phyloP scores from a whole-genome alignment of 352 stramenopile genomes.

The Thraustotheca clavata region DNA sequence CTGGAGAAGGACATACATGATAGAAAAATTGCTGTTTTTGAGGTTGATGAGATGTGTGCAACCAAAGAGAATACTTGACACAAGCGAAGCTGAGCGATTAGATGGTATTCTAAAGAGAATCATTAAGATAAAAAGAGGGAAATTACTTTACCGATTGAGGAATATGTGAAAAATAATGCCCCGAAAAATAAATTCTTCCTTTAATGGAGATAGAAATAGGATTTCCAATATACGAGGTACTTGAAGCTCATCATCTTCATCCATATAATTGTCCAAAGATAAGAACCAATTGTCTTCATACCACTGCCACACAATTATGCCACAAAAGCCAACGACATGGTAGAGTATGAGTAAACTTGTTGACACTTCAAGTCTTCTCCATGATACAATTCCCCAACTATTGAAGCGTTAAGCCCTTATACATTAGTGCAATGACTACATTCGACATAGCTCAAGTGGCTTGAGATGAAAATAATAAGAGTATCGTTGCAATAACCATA shows the following conservation, averaged over 20 bases:
- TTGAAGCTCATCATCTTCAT: background rate
- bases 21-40: conserved; percentile 11
- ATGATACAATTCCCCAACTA: background rate
- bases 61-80: conserved; percentile 13
- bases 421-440: background rate
- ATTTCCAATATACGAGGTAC: conserved; percentile 2
- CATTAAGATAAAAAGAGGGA: background rate
- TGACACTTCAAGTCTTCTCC: background rate
- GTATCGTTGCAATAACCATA: conserved; percentile 5
- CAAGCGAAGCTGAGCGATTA: background rate
- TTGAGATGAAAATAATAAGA: conserved; percentile 4
- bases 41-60: conserved; percentile 19
- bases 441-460: background rate
- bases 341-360: background rate
- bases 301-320: background rate
- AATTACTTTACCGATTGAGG: conserved; percentile 3
- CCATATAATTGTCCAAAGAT: conserved; percentile 6
- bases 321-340: conserved; percentile 9
- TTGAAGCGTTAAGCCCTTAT: background rate
- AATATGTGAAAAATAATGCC: conserved; percentile 10
- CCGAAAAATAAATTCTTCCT: conserved; percentile 19
- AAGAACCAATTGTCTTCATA: background rate
- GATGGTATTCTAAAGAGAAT: background rate
- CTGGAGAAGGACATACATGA: background rate
- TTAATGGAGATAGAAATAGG: conserved; percentile 16